Evolutionary conservation across 768 basidiomycete genomes (phyloP).

Genomic region (Lactifluus volemus): DNA sequence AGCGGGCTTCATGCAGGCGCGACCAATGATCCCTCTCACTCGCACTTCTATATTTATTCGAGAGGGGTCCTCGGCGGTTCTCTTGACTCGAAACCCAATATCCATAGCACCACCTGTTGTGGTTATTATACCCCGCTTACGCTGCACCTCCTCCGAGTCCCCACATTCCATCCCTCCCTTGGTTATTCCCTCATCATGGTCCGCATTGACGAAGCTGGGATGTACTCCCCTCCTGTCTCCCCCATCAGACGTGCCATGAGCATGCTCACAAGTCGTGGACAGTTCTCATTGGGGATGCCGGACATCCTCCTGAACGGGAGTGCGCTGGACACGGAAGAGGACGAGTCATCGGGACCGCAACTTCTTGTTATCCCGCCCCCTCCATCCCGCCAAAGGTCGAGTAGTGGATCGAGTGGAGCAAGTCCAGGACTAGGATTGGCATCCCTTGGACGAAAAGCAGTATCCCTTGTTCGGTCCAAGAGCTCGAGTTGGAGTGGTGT

Average conservation of each 20-base stretch:
- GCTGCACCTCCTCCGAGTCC: background rate
- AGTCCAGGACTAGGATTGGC: conserved; percentile 2
- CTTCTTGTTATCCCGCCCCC: background rate
- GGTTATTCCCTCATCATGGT: background rate
- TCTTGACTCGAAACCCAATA: background rate
- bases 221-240: background rate
- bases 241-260: conserved; percentile 19
- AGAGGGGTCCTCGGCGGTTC: background rate
- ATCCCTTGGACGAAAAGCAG: background rate
- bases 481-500: background rate
- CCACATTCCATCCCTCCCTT: background rate
- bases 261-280: conserved; percentile 18
- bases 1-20: background rate
- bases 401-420: background rate
- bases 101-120: background rate
- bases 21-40: background rate
- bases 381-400: background rate
- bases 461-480: conserved; percentile 10
- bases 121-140: background rate
- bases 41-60: background rate
- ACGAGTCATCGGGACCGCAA: conserved; percentile 4
- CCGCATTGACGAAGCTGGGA: background rate
- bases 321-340: conserved; percentile 4
- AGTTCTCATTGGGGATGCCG: conserved; percentile 8
- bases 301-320: background rate